Base-by-base conservation (phyloP, 2,329 filamentous ascomycete genomes). In the Cordyceps militaris region DNA sequence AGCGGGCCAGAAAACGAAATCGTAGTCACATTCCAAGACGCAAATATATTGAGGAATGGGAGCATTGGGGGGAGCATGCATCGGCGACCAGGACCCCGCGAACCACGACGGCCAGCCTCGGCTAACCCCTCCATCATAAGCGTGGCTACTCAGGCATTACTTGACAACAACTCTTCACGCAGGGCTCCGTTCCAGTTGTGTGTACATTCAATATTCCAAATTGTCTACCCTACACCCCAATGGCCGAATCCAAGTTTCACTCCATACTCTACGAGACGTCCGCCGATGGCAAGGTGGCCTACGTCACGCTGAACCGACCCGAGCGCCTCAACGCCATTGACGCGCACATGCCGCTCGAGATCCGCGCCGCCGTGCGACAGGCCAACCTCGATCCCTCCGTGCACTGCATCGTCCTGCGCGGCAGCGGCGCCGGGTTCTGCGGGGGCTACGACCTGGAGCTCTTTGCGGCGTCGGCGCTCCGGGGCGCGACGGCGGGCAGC, bases 281-380 rank as follows among this genome's bases (percentile, higher is more conserved):
- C 7, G 13, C 38, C 11, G 59, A 61, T 34, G 59, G 53, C 38
- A 60, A 62, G 38, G 59, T 61, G 11, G 59, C 57, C 19, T 61
- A 62, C 59, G 52, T 62, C 24, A 61, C 56, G 14, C 54, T 61
- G 24, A 60, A 61, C 56, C 57, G 57, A n/a, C 59, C 61, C 6
- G 23, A 46, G 23, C 61, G 58, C 26, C 56, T 58, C 51, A 61
- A 62, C 42, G 59, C 59, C 53, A 60, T 61, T 26, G 58, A 61
- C 23, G 13, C 48, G 11, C 34, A 60, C 23, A 58, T 59, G 36
- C 58, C 60, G 3, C 19, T 38, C 11, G 56, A 57, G 28, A 47
- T 61, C 28, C 54, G 61, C 38, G 57, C 50, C 26, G 59, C 61
- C 10, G 57, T 59, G 21, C 56, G 51, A 2, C 36, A 54, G 6